These are phyloP conservation scores for Tricholoma saponaceum DNA, from an alignment of 768 basidiomycete genomes.

Conservation along the genomic window DNA sequence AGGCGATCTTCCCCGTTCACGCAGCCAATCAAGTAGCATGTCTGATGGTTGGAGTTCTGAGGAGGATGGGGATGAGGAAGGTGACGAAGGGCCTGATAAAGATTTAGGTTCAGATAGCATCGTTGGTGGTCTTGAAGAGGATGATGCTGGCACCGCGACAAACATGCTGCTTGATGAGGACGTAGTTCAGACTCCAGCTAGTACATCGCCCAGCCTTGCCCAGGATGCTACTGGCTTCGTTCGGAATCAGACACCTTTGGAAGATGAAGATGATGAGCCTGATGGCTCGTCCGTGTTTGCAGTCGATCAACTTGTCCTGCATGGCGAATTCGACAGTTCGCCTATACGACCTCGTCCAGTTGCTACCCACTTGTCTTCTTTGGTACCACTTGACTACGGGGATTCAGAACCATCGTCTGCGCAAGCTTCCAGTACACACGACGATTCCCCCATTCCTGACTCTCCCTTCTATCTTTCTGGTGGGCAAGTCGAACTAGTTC, in stretches of 20 bases:
- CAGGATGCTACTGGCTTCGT: background rate
- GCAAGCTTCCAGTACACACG: background rate
- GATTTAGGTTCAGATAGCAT: conserved; percentile 1
- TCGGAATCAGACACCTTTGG: background rate
- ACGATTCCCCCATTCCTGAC: background rate
- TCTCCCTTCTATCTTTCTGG: background rate
- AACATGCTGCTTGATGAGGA: conserved; percentile 12
- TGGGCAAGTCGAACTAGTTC: background rate
- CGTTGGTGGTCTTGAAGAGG: conserved; percentile 5
- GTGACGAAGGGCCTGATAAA: conserved; percentile 9
- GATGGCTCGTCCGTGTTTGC: conserved; percentile 1
- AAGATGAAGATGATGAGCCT: conserved; percentile 1
- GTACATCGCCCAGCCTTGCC: conserved; percentile 1
- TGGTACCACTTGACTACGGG: background rate
- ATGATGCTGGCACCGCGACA: conserved; percentile 12
- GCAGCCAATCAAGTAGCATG: conserved; percentile 57
- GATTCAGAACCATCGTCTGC: background rate
- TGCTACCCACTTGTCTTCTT: background rate
- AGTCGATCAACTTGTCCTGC: conserved; percentile 3
- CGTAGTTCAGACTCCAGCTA: background rate
- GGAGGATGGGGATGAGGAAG: conserved; percentile 21
- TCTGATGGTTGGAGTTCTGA: conserved; percentile 30
- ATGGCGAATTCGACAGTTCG: background rate
- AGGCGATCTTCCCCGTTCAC: conserved; percentile 39
- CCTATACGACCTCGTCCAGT: background rate